These are phyloP conservation scores for Aspergillus funiculosus DNA, from an alignment of 495 filamentous ascomycete species.

Conservation along the genomic window DNA sequence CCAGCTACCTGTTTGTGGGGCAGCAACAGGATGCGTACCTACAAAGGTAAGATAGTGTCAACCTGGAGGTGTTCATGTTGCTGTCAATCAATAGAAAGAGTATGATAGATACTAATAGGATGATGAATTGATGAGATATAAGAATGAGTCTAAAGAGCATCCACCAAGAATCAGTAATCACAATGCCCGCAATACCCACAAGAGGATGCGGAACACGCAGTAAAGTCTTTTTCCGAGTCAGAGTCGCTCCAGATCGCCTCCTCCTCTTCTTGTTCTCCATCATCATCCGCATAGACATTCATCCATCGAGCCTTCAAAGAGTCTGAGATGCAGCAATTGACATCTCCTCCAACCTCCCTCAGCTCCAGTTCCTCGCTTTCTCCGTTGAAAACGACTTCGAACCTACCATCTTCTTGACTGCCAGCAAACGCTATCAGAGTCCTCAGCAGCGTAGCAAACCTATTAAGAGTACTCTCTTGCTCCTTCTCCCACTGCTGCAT, in stretches of 20 bases:
- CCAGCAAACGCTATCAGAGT: conserved; percentile 41
- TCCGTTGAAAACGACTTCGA: conserved; percentile 38
- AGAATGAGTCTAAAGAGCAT: too few relatives aligned
- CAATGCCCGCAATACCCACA: conserved; percentile 10
- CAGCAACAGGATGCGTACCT: too few relatives aligned
- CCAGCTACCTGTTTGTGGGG: too few relatives aligned
- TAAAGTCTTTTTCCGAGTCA: conserved; percentile 8
- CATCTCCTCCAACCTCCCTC: conserved; percentile 30
- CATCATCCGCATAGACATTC: too few relatives aligned
- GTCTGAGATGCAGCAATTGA: conserved; percentile 12
- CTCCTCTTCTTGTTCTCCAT: neutral
- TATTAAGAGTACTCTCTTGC: conserved; percentile 33
- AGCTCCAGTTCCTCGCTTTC: conserved; percentile 36
- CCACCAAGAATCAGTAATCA: conserved; percentile 5
- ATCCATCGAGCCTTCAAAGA: conserved; percentile 1
- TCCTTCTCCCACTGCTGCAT: conserved; percentile 49
- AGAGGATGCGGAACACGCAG: conserved; percentile 2
- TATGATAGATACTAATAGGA: too few relatives aligned
- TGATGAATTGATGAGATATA: too few relatives aligned
- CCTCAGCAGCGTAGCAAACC: conserved; percentile 39
- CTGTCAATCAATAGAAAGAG: too few relatives aligned
- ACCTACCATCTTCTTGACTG: conserved; percentile 24
- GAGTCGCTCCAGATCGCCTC: neutral
- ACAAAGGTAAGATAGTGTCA: too few relatives aligned
- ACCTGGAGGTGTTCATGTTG: too few relatives aligned